Evolutionary conservation across 2,329 filamentous ascomycete species (phyloP), one percentile per base, ranked within the genome.

Genomic region (Malbranchea cinnamomea): DNA sequence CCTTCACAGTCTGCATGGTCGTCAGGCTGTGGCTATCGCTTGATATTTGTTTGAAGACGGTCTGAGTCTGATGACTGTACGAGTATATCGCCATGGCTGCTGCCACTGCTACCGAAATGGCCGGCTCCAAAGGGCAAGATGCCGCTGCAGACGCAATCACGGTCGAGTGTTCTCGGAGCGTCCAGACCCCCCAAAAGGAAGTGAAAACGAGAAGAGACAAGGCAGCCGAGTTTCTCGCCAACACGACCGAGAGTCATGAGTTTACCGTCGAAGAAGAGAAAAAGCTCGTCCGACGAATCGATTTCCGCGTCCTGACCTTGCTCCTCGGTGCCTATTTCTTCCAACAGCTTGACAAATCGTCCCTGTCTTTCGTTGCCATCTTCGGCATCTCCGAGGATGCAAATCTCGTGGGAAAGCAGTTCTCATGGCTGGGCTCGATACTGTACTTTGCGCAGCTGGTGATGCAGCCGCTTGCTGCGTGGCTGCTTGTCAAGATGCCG

Each of bases 401-500:
- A 2, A 38, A 59, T 28, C 57, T 73, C 10, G 59, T 49, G 0
- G 67, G 66, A 1, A 59, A 64, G 34, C 57, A 72, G 34, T 72
- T 72, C 50, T 69, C 67, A 0, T 48, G 73, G 12, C 48, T 74
- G 13, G 63, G 67, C 14, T 71, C 67, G 4, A 69, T 74, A 23
- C 55, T 62, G 0, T 59, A 69, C 1, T 69, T 75, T 14, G 69
- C 69, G 2, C 69, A 75, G 46, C 57, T 75, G 20, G 64, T 52
- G 24, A 73, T 68, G 66, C 67, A 72, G 36, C 70, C 70, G 0
- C 67, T 74, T 35, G 71, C 68, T 0, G 68, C 67, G 0, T 59
- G 62, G 33, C 56, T 75, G 18, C 74, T 75, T 35, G 67, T 75
- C 38, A 71, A 66, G 39, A 60, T 75, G 0, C 70, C 68, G 0